Evolutionary conservation across 345 rosid genomes (phyloP).

Genomic region (sweet orange (Citrus sinensis)): DVS_A1.0 CM039162.1:23091501-23092000

Average conservation of each 20-base stretch:
- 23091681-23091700: not conserved
- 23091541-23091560: not conserved
- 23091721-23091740: not conserved
- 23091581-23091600: not conserved
- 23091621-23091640: not conserved
- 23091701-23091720: not conserved
- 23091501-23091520: not conserved
- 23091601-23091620: not conserved
- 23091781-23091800: too few species aligned
- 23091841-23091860: too few species aligned
- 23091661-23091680: not conserved
- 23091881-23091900: too few species aligned
- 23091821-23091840: too few species aligned
- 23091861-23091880: too few species aligned
- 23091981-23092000: too few species aligned
- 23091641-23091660: not conserved
- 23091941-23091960: too few species aligned
- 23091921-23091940: too few species aligned
- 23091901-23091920: too few species aligned
- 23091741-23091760: not conserved
- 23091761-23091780: too few species aligned
- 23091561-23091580: not conserved
- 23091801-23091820: not conserved
- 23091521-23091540: not conserved
- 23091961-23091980: too few species aligned